Percentiles rank a stretch among this genome's conserved stretches.
Evolutionary conservation across 2,329 filamentous ascomycete genomes (phyloP).

Genomic region (Madurella fahalii): DNA sequence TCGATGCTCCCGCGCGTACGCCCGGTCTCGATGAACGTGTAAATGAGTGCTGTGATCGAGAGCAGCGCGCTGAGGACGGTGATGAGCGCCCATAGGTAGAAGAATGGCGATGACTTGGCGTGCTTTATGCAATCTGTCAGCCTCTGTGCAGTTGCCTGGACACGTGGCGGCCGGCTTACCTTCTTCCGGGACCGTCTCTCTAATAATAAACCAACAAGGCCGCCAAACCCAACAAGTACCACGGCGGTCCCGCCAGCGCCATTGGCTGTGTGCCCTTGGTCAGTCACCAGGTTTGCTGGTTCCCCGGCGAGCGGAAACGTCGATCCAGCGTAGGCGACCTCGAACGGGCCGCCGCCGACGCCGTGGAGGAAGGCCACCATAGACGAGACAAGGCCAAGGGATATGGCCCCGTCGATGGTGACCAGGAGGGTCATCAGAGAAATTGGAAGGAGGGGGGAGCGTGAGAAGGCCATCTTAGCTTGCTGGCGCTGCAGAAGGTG

Average conservation of each 20-base stretch:
- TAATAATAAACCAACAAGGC: slow-evolving; percentile 30
- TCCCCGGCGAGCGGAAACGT: slow-evolving; percentile 29
- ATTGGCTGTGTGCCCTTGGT: slow-evolving; percentile 41
- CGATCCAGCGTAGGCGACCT: slow-evolving; percentile 22
- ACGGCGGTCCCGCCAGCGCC: slow-evolving; percentile 38
- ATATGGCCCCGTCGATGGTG: slow-evolving; percentile 36
- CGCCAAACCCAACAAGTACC: slow-evolving; percentile 33
- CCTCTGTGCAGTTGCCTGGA: background rate
- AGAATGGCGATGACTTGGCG: slow-evolving; percentile 23
- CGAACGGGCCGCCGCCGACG: slow-evolving; percentile 29
- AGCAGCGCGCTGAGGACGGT: slow-evolving; percentile 35
- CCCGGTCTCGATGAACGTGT: slow-evolving; percentile 34
- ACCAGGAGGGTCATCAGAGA: slow-evolving; percentile 31
- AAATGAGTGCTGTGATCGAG: slow-evolving; percentile 35
- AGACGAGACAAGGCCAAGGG: slow-evolving; percentile 36
- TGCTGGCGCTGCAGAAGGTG: background rate
- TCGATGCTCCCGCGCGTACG: slow-evolving; percentile 30
- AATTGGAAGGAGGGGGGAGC: slow-evolving; percentile 16
- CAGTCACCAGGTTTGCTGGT: slow-evolving; percentile 33
- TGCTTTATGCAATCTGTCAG: slow-evolving; percentile 16
- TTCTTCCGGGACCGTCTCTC: slow-evolving; percentile 22
- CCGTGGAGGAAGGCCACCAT: slow-evolving; percentile 37
- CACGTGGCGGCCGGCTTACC: background rate
- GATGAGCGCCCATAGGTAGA: slow-evolving; percentile 34
- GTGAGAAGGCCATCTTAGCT: background rate